Evolutionary conservation across 23 red algal genomes (phyloP), one percentile per base, ranked within the genome.

Genomic region (Pyropia haitanensis): DNA sequence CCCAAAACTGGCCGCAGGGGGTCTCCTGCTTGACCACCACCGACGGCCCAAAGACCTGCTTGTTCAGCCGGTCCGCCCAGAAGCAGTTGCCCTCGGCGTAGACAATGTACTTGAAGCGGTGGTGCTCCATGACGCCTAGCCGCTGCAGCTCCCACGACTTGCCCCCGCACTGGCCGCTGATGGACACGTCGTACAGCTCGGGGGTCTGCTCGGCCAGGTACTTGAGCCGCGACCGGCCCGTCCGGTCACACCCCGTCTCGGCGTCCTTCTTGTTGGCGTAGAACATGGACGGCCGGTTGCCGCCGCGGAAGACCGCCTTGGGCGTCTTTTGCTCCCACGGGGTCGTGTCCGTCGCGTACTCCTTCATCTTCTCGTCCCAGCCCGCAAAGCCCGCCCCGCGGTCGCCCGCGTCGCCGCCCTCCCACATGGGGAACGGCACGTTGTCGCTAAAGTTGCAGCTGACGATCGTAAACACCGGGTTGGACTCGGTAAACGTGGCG

Each of bases 81-180:
- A 88, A 82, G 54, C 92, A 96, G 65, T 96, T 96, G 26, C 92
- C 92, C 74, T 96, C 92, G 16, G 92, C 92, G 52, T 96, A 89
- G n/a, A 96, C 51, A 39, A 85, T 73, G 79, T 96, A 96, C 48
- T 89, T 89, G 73, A 53, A 89, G 2, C 52, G 67, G 59, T 89
- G 84, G 54, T 95, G 88, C 22, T 95, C 67, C 32, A 33, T 66
- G 57, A 67, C 65, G 31, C 71, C 69, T 1, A 95, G 25, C 19
- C 79, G 74, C 25, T 85, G 56, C 57, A 95, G 60, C 24, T 67
- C 27, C 12, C 68, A 76, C 18, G 65, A 60, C 29, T 27, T 34
- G 20, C 82, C 75, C 14, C 68, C 69, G 61, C 88, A 95, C 16
- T 60, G 61, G 2, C 88, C 88, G 4, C 80, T 66, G 14, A 95